A percentile compares a stretch with the other conserved stretches of the same genome.
Conservation (phyloP, 108 stramenopile genomes). For the Nannochloropsis salina region DNA sequence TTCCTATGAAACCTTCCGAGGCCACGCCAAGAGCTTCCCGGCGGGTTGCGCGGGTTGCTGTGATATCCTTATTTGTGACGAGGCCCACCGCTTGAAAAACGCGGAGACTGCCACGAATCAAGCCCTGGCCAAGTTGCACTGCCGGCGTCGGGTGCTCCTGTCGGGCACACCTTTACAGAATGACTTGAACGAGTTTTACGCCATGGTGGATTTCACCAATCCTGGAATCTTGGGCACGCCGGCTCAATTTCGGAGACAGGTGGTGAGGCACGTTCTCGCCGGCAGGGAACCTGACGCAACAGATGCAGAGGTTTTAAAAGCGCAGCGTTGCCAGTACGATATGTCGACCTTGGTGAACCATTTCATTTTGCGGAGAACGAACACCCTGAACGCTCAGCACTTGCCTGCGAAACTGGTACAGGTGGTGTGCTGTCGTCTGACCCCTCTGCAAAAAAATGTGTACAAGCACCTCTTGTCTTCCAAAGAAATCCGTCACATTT, state of each 20-base stretch:
- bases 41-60: slow-evolving; percentile 59
- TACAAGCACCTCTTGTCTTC: slow-evolving; percentile 79
- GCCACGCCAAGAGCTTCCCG: slow-evolving; percentile 67
- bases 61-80: slow-evolving; percentile 91
- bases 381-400: slow-evolving; percentile 91
- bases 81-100: slow-evolving; percentile 98
- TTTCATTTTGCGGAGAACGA: slow-evolving; percentile 91
- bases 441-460: slow-evolving; percentile 87
- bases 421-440: slow-evolving; percentile 90
- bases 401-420: slow-evolving; percentile 96
- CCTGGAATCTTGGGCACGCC: slow-evolving; percentile 78
- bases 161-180: slow-evolving; percentile 97
- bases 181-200: slow-evolving; percentile 91
- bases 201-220: slow-evolving; percentile 87
- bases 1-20: slow-evolving; percentile 88
- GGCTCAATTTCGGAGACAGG: slow-evolving; percentile 71
- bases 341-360: slow-evolving; percentile 83
- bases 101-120: slow-evolving; percentile 77
- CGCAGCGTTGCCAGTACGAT: slow-evolving; percentile 75
- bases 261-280: slow-evolving; percentile 72
- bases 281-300: slow-evolving; percentile 95
- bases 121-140: slow-evolving; percentile 71
- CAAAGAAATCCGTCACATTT: slow-evolving; percentile 88
- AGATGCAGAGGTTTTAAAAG: slow-evolving; percentile 66
- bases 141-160: slow-evolving; percentile 77